A percentile compares a stretch with the other conserved stretches of the same genome.
phyloP scores from a whole-genome alignment of 805 yeast genomes.

The Candida tallmaniae region DNA sequence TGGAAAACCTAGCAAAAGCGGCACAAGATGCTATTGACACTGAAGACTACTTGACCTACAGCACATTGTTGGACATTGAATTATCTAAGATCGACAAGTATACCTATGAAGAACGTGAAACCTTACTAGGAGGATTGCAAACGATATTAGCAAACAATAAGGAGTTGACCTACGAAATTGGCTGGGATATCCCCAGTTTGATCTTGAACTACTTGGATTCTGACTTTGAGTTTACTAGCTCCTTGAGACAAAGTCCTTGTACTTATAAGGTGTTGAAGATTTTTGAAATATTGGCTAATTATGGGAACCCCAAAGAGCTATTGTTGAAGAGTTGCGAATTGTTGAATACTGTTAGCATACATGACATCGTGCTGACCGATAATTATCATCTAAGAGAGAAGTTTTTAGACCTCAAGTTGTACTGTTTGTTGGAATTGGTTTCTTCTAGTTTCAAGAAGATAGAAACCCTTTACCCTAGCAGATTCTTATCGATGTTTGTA shows the following conservation, averaged over 20 bases:
- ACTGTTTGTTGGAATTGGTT: constrained; percentile 63
- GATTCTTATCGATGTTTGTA: constrained; percentile 67
- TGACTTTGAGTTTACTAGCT: constrained; percentile 19
- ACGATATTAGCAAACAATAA: constrained; percentile 41
- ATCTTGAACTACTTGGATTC: constrained; percentile 51
- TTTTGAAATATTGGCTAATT: constrained; percentile 58
- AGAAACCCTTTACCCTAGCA: constrained; percentile 70
- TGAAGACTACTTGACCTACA: constrained; percentile 62
- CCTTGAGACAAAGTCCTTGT: constrained; percentile 36
- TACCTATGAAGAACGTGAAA: constrained; percentile 45
- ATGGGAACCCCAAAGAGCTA: constrained; percentile 80
- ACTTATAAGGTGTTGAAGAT: constrained; percentile 38
- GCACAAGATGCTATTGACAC: constrained; percentile 37
- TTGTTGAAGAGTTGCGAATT: constrained; percentile 69
- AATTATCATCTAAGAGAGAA: constrained; percentile 14
- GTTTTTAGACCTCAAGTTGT: constrained; percentile 54
- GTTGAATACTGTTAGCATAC: constrained; percentile 35
- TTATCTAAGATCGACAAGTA: constrained; percentile 44
- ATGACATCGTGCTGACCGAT: constrained; percentile 11
- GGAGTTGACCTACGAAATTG: constrained; percentile 59
- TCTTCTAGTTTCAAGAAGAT: constrained; percentile 55
- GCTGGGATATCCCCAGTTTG: constrained; percentile 87
- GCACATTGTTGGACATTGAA: constrained; percentile 67
- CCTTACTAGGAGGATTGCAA: constrained; percentile 43
- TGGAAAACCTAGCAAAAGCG: constrained; percentile 26